phyloP scores from a whole-genome alignment of 2,329 filamentous ascomycete genomes.

The Biscogniauxia mediterranea region DNA sequence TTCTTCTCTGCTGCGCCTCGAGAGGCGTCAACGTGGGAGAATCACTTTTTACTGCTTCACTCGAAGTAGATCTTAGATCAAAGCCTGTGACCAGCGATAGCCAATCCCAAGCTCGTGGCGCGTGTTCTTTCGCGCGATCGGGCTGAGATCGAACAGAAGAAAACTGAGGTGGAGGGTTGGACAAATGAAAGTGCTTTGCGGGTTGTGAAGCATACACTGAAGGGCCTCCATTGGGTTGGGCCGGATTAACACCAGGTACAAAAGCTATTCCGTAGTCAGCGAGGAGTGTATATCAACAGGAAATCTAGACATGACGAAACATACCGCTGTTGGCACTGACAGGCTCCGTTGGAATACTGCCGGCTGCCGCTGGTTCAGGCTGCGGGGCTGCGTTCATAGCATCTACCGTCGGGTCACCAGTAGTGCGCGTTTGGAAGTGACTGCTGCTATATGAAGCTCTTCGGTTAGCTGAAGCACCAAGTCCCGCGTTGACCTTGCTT shows the following conservation, averaged over 20 bases:
- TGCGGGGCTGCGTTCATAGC: conserved; percentile 5
- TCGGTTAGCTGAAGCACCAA: conserved; percentile 8
- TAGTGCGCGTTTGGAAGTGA: conserved; percentile 18
- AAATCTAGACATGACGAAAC: conserved; percentile 1
- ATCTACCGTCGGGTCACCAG: conserved; percentile 16
- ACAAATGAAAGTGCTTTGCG: conserved; percentile 8
- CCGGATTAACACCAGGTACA: conserved; percentile 17
- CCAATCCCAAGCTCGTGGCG: background rate
- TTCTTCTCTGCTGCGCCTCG: conserved; percentile 39
- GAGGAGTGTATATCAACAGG: background rate
- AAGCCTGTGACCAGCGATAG: conserved; percentile 1
- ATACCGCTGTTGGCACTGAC: conserved; percentile 19
- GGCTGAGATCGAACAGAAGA: conserved; percentile 10
- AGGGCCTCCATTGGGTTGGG: conserved; percentile 33
- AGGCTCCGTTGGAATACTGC: conserved; percentile 12
- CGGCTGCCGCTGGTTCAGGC: conserved; percentile 19
- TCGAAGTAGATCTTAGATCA: conserved; percentile 23
- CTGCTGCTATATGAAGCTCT: conserved; percentile 6
- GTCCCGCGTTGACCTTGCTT: conserved; percentile 13
- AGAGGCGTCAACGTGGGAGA: conserved; percentile 29
- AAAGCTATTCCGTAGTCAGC: conserved; percentile 8
- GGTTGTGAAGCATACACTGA: conserved; percentile 47
- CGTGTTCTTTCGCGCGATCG: conserved; percentile 4
- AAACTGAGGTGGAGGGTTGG: conserved; percentile 4
- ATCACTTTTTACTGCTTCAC: conserved; percentile 22